A percentile compares a stretch with the other conserved stretches of the same genome.
phyloP scores from a whole-genome alignment of 2,329 filamentous ascomycete genomes.

The Rhytidhysteron rufulum region DNA sequence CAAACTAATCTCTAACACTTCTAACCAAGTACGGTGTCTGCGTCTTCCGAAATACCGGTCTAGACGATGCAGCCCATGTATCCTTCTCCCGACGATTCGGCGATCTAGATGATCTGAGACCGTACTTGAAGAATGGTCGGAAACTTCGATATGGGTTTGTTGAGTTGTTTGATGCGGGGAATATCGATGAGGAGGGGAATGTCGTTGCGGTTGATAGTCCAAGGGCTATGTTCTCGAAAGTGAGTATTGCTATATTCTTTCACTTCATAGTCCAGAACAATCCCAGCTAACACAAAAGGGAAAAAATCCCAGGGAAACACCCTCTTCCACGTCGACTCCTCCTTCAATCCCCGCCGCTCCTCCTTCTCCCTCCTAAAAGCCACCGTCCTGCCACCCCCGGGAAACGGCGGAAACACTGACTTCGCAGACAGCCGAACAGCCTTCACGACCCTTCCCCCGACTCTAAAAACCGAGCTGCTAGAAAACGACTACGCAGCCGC shows the following conservation, averaged over 20 bases:
- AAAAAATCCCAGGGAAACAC: no score
- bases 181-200: conserved; percentile 48
- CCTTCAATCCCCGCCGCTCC: conserved; percentile 14
- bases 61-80: conserved; percentile 51
- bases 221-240: no score
- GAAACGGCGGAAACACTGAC: conserved; percentile 12
- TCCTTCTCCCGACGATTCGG: conserved; percentile 50
- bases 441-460: conserved; percentile 18
- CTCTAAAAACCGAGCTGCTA: conserved; percentile 15
- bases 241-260: no score
- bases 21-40: conserved; percentile 48
- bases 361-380: conserved; percentile 11
- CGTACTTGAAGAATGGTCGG: conserved; percentile 46
- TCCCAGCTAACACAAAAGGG: no score
- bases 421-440: conserved; percentile 13
- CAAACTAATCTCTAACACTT: background rate
- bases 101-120: conserved; percentile 53
- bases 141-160: conserved; percentile 40
- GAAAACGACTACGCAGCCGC: conserved; percentile 6
- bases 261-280: no score
- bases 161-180: conserved; percentile 57
- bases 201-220: no score
- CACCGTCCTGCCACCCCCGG: conserved; percentile 8
- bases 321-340: conserved; percentile 14
- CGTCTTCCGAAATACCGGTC: conserved; percentile 48